phyloP scores from a whole-genome alignment of 805 yeast genomes.

The Wickerhamomyces chambardii region DNA sequence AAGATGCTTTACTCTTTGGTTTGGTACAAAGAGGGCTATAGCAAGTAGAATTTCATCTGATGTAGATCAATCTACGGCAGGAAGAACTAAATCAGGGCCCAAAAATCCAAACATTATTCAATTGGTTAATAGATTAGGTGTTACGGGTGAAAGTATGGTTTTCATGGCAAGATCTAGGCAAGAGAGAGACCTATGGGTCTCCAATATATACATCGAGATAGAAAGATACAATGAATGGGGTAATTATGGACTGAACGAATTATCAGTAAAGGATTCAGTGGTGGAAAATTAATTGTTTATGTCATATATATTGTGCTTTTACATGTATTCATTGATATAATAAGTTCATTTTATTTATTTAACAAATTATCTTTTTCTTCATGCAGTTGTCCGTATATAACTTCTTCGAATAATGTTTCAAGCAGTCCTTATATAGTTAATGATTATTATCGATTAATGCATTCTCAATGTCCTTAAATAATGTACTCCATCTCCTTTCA shows the following conservation, averaged over 20 bases:
- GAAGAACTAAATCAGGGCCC: constrained; percentile 3
- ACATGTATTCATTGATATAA: too few relatives aligned
- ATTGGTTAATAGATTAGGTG: constrained; percentile 47
- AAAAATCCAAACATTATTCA: constrained; percentile 35
- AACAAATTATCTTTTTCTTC: too few relatives aligned
- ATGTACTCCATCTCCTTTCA: constrained; percentile 15
- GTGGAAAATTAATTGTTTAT: too few relatives aligned
- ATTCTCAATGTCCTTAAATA: constrained; percentile 14
- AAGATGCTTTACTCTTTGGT: constrained; percentile 81
- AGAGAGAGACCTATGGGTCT: constrained; percentile 81
- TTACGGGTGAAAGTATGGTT: constrained; percentile 57
- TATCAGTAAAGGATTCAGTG: too few relatives aligned
- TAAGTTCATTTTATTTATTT: too few relatives aligned
- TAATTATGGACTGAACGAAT: too few relatives aligned
- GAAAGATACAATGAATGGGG: constrained; percentile 17
- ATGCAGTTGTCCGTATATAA: too few relatives aligned
- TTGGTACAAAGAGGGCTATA: constrained; percentile 51
- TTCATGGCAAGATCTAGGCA: constrained; percentile 78
- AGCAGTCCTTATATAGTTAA: too few relatives aligned
- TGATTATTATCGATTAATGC: constrained; percentile 15
- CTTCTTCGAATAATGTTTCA: too few relatives aligned
- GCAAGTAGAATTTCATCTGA: constrained; percentile 9
- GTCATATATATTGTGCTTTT: too few relatives aligned
- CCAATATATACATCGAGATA: constrained; percentile 22
- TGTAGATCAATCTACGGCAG: too few relatives aligned